Evolutionary conservation across 192 early-diverging fungal species (phyloP).

Genomic region (Coemansia sp.): DNA sequence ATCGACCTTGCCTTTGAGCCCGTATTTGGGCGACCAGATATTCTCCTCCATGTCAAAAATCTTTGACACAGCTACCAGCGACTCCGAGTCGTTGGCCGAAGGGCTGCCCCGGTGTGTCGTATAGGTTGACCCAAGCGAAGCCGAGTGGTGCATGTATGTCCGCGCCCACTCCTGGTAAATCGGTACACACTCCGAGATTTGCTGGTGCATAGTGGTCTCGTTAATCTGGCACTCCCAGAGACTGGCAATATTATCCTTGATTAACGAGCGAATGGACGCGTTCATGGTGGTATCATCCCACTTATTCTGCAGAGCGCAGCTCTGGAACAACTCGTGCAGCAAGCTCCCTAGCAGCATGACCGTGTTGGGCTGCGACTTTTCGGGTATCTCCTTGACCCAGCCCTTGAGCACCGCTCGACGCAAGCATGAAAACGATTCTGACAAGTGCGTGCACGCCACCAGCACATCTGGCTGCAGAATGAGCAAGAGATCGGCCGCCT

Average conservation of each 20-base stretch:
- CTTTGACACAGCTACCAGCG: constrained; percentile 60
- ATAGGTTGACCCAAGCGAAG: constrained; percentile 20
- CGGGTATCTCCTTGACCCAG: constrained; percentile 53
- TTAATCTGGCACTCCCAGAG: constrained; percentile 72
- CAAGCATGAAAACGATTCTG: constrained; percentile 75
- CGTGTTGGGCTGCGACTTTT: constrained; percentile 50
- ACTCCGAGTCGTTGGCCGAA: neutral
- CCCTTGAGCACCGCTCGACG: constrained; percentile 77
- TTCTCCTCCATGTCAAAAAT: constrained; percentile 88
- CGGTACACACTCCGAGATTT: constrained; percentile 56
- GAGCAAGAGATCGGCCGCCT: constrained; percentile 47
- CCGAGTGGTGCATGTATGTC: constrained; percentile 38
- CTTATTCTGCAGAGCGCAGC: constrained; percentile 57
- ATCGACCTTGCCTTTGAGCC: constrained; percentile 92
- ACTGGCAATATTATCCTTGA: constrained; percentile 59
- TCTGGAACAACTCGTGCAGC: constrained; percentile 82
- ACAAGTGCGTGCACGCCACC: constrained; percentile 70
- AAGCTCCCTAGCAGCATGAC: constrained; percentile 76
- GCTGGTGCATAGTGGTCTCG: constrained; percentile 54
- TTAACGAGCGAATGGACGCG: constrained; percentile 48
- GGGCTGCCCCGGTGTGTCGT: constrained; percentile 9
- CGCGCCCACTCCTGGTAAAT: constrained; percentile 58
- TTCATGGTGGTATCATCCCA: constrained; percentile 60
- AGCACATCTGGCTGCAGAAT: constrained; percentile 83
- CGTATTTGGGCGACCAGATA: constrained; percentile 89